Conservation (phyloP, 208 protist genomes). For the Eutreptiella sp. region DNA sequence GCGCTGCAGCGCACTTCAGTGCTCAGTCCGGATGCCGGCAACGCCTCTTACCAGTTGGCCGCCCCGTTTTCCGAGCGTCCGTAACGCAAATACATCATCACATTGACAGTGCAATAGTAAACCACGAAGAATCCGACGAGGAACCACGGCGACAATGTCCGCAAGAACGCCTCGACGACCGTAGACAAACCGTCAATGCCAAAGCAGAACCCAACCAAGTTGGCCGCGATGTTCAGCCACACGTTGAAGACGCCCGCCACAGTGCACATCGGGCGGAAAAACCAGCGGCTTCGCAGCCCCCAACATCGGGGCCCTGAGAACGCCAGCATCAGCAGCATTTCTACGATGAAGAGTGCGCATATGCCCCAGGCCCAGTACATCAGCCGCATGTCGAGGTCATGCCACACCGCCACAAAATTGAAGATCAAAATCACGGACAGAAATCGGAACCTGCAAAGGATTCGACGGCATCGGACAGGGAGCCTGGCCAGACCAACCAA, state of each 20-base stretch:
- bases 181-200: too few relatives aligned
- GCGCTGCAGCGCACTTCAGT: too few relatives aligned
- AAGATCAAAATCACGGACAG: slow-evolving; percentile 75
- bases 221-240: slow-evolving; percentile 49
- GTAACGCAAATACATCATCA: too few relatives aligned
- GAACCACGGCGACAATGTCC: slow-evolving; percentile 1
- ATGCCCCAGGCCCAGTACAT: slow-evolving; percentile 63
- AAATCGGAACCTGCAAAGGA: slow-evolving; percentile 42
- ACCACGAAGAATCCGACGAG: not conserved
- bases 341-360: too few relatives aligned
- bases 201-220: slow-evolving; percentile 56
- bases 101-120: slow-evolving; percentile 13
- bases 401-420: slow-evolving; percentile 81
- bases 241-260: slow-evolving; percentile 42
- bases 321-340: slow-evolving; percentile 54
- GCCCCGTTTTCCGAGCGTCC: too few relatives aligned
- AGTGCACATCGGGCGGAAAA: slow-evolving; percentile 47
- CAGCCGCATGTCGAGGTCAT: slow-evolving; percentile 67
- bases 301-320: slow-evolving; percentile 54
- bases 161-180: not conserved
- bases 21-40: too few relatives aligned
- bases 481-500: too few relatives aligned
- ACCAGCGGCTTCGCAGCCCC: not conserved
- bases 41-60: too few relatives aligned
- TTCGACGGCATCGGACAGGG: too few relatives aligned